Base-by-base conservation (phyloP, 192 early-diverging fungal genomes). In the Entomortierella beljakovae region DNA sequence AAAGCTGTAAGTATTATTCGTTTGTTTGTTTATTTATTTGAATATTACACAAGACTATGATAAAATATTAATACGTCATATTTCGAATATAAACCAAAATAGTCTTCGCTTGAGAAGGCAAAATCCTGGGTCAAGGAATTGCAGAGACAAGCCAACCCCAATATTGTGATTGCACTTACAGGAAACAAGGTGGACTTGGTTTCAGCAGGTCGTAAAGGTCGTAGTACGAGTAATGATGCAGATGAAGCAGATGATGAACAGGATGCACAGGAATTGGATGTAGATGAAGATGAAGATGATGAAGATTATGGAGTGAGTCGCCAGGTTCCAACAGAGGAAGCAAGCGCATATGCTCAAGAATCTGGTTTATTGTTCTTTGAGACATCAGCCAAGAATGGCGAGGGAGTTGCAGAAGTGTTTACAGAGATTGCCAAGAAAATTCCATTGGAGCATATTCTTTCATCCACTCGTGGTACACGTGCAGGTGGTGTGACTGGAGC, bases 121-220 rank as follows among this genome's bases (percentile, higher is more conserved):
- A 97, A 96, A 82, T 87, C 93, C 23, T 99, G 96, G 96, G 93
- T 98, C 13, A 95, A 94, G 75, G 96, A 97, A 80, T 88, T 99
- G n/a, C 93, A 97, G 84, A 91, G 95, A 57, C 95, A 98, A 81
- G 96, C 96, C 15, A 94, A 93, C 79, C 93, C 97, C 28, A 93
- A 95, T 85, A 94, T 98, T 80, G 94, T 98, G 57, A 98, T 99
- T 89, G 92, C 94, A 10, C 87, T 99, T 40, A 95, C 96, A 20
- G 97, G 96, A 35, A 99, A 99, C 87, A 99, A 99, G 84, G 84
- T 96, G 40, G 97, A 99, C 82, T 77, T 99, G 63, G 75, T 89
- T 49, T 46, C 83, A 62, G 23, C 71, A 64, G 48, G 59, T 20
- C 55, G 59, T 32, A 61, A 48, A 23, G 22, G 38, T 6, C 32